phyloP scores from a whole-genome alignment of 768 basidiomycete species.

The Mycena latifolia region DNA sequence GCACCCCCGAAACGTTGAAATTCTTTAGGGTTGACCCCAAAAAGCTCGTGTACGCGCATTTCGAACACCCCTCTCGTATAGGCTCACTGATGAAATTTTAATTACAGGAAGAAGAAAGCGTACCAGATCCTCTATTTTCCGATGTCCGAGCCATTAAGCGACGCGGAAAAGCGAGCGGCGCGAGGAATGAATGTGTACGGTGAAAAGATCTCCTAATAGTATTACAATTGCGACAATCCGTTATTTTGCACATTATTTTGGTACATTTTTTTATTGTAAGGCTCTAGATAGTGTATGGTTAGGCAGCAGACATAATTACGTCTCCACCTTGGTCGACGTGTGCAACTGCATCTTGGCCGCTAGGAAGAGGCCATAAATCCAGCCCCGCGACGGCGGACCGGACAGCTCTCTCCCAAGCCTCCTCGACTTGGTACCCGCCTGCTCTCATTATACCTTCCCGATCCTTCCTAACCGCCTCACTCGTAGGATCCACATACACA shows the following conservation, averaged over 20 bases:
- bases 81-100: constrained; percentile 11
- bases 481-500: constrained; percentile 80
- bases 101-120: constrained; percentile 61
- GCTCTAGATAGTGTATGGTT: constrained; percentile 18
- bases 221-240: no score
- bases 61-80: no score
- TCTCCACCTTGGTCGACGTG: constrained; percentile 52
- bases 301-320: constrained; percentile 59
- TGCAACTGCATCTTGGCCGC: constrained; percentile 23
- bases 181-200: constrained; percentile 67
- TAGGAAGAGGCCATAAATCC: constrained; percentile 66
- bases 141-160: constrained; percentile 70
- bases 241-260: constrained; percentile 3
- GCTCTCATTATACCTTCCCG: constrained; percentile 84
- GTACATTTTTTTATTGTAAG: constrained; percentile 14
- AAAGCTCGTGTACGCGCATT: constrained; percentile 35
- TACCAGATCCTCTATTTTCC: constrained; percentile 92
- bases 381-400: constrained; percentile 79
- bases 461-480: constrained; percentile 82
- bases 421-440: constrained; percentile 85
- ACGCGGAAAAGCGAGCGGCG: constrained; percentile 55
- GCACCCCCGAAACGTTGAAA: constrained; percentile 53
- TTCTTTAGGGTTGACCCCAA: constrained; percentile 61
- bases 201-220: constrained; percentile 49
- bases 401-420: constrained; percentile 89